Percentiles rank a stretch among this genome's conserved stretches.
Evolutionary conservation across 1,284 basidiomycete genomes (phyloP).

Genomic region (Taiwanofungus camphoratus): DNA sequence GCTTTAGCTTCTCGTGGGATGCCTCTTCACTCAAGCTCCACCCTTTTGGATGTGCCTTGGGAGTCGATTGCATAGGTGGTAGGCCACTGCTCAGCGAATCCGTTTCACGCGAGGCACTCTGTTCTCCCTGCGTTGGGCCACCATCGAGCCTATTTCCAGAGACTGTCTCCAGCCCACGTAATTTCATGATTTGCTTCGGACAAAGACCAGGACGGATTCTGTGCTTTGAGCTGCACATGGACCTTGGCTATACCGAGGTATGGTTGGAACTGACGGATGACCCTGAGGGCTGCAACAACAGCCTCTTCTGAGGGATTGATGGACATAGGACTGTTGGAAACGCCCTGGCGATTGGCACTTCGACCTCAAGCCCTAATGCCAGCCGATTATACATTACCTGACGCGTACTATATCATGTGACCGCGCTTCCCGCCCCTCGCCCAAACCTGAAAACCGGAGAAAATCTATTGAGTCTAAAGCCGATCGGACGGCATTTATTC

Average conservation of each 20-base stretch:
- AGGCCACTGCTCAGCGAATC: background rate
- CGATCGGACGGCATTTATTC: too few relatives aligned
- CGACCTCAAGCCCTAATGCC: too few relatives aligned
- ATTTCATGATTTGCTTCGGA: conserved; percentile 5
- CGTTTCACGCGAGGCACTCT: too few relatives aligned
- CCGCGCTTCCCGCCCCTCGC: too few relatives aligned
- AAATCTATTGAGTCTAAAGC: too few relatives aligned
- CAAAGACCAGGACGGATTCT: conserved; percentile 2
- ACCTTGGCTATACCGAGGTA: conserved; percentile 2
- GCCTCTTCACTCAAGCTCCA: conserved; percentile 2
- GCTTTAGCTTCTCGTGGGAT: conserved; percentile 1
- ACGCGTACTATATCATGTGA: too few relatives aligned
- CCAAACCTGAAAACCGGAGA: too few relatives aligned
- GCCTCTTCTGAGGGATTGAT: conserved; percentile 1
- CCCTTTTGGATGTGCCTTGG: conserved; percentile 1
- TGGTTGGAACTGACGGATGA: background rate
- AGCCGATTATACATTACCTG: too few relatives aligned
- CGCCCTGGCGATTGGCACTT: too few relatives aligned
- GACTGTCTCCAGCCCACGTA: conserved; percentile 1
- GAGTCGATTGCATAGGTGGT: background rate
- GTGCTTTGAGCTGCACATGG: conserved; percentile 1
- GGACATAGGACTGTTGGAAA: too few relatives aligned
- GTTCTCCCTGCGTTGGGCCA: background rate
- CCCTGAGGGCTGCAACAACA: background rate
- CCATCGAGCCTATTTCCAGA: background rate